Conservation (phyloP, 2,329 filamentous ascomycete genomes). For the Pochonia chlamydosporia region DNA sequence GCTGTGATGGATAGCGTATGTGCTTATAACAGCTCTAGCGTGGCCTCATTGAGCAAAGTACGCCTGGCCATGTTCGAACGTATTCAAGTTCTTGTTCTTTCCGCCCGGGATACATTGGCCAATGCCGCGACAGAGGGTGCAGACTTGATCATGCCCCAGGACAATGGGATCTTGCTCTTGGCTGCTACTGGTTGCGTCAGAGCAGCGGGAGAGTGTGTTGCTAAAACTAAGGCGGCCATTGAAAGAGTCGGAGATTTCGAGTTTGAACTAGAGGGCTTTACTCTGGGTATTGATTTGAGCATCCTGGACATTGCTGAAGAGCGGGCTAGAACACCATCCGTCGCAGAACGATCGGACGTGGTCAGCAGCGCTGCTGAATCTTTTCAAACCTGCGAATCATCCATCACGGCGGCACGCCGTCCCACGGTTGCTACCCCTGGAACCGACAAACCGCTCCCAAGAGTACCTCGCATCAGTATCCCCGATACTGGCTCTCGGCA, state of each 20-base stretch:
- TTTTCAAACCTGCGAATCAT: slow-evolving; percentile 28
- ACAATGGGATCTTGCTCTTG: slow-evolving; percentile 67
- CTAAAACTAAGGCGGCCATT: slow-evolving; percentile 77
- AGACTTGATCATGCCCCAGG: slow-evolving; percentile 73
- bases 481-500: slow-evolving; percentile 25
- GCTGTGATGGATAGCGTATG: slow-evolving; percentile 77
- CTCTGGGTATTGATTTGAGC: slow-evolving; percentile 50
- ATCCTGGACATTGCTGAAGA: slow-evolving; percentile 40
- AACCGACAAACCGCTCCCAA: slow-evolving; percentile 63
- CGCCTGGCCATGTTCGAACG: slow-evolving; percentile 73
- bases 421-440: slow-evolving; percentile 37
- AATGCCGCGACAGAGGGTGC: slow-evolving; percentile 64
- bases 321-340: slow-evolving; percentile 23
- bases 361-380: slow-evolving; percentile 35
- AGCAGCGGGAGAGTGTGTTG: slow-evolving; percentile 84
- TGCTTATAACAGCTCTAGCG: slow-evolving; percentile 65
- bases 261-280: slow-evolving; percentile 60
- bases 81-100: slow-evolving; percentile 73
- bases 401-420: slow-evolving; percentile 24
- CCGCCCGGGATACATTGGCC: slow-evolving; percentile 73
- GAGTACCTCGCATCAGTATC: slow-evolving; percentile 52
- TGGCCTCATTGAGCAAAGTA: slow-evolving; percentile 60
- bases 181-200: slow-evolving; percentile 85
- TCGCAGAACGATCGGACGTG: slow-evolving; percentile 29
- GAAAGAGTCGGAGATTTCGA: slow-evolving; percentile 90